Conservation (phyloP, 345 rosid species). For the Eucalyptus caleyi region DNA sequence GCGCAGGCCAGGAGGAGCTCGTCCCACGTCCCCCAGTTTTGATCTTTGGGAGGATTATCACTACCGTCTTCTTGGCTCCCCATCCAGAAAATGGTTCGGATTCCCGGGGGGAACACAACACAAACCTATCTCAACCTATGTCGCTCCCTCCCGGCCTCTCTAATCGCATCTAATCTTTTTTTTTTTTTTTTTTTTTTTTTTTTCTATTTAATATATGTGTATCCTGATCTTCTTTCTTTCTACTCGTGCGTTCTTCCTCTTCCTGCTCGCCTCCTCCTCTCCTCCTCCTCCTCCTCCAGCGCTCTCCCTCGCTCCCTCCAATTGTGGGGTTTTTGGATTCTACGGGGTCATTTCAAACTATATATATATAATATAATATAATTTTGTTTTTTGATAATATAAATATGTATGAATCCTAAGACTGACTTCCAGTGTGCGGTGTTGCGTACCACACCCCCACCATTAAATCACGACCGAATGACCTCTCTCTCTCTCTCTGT, state of each 20-base stretch:
- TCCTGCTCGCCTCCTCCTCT: background rate
- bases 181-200: fast-evolving
- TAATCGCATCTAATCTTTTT: background rate
- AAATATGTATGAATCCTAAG: background rate
- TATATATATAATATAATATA: background rate
- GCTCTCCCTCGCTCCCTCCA: background rate
- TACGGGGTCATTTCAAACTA: background rate
- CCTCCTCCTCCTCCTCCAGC: background rate
- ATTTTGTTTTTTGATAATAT: background rate
- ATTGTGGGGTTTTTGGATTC: background rate
- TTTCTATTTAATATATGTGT: background rate
- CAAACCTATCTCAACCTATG: too few relatives aligned
- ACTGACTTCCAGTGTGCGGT: background rate
- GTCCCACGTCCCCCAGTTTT: conserved; percentile 75
- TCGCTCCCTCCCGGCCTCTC: background rate
- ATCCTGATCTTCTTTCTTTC: background rate
- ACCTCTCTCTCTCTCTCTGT: background rate
- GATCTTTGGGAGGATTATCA: background rate
- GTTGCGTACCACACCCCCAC: background rate
- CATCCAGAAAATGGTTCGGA: background rate
- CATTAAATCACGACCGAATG: background rate
- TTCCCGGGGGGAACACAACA: background rate
- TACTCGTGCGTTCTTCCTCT: background rate
- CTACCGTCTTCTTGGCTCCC: background rate
- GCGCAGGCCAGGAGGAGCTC: conserved; percentile 75